Percentiles rank a stretch among this genome's conserved stretches.
phyloP scores from a whole-genome alignment of 1,284 basidiomycete genomes.

The Trametes versicolor region DNA sequence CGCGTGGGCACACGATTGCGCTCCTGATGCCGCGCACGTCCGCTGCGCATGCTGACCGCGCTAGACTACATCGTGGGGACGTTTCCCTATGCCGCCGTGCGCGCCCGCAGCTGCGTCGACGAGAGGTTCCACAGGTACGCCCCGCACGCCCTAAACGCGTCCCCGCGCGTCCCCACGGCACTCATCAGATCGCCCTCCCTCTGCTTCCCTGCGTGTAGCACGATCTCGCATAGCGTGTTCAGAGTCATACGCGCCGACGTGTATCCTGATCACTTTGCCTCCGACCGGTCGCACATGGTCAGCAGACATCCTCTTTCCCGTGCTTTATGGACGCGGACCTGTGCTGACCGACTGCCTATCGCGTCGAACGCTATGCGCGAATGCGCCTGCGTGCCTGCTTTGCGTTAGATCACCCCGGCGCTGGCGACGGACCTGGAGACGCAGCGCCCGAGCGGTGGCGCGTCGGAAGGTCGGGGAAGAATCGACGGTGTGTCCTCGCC shows the following conservation, averaged over 20 bases:
- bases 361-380: conserved; percentile 11
- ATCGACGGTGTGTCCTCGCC: conserved; percentile 17
- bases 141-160: neutral
- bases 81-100: conserved; percentile 59
- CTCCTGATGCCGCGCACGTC: conserved; percentile 12
- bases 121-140: conserved; percentile 59
- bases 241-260: conserved; percentile 60
- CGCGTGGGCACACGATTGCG: conserved; percentile 7
- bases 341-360: conserved; percentile 28
- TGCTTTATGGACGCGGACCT: neutral
- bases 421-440: conserved; percentile 1
- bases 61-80: conserved; percentile 65
- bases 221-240: conserved; percentile 46
- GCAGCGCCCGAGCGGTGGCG: neutral
- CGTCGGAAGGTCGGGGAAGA: neutral
- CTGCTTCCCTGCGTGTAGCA: conserved; percentile 1
- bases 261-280: conserved; percentile 72
- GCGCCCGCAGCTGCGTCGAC: conserved; percentile 28
- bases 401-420: conserved; percentile 25
- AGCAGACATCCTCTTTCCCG: conserved; percentile 30
- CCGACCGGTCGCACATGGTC: conserved; percentile 85
- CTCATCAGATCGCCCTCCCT: conserved; percentile 15
- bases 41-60: conserved; percentile 8
- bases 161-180: neutral
- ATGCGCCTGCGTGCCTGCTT: conserved; percentile 18